Base-by-base conservation (phyloP, 352 stramenopile species). In the Pythium biforme region DNA sequence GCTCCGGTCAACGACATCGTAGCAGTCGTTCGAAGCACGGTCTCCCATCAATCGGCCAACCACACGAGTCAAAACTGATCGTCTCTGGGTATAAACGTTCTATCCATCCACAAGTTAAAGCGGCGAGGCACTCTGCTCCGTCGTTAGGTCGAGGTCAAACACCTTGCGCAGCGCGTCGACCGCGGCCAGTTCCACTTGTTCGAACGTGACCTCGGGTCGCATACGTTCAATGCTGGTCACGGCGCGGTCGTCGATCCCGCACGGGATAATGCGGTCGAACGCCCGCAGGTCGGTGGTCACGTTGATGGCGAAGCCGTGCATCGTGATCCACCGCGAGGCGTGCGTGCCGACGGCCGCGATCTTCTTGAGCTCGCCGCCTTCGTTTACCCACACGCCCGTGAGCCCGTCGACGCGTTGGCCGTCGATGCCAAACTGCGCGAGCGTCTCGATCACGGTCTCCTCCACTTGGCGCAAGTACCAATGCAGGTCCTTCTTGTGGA, bases 241-340 rank as follows among this genome's bases (percentile, higher is more conserved):
- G 17, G 79, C 79, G 26, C 82, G 83, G 33, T 96, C 87, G 49
- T 94, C 78, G 55, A 99, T 99, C 39, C 97, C 97, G 75, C 97
- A 99, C 20, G 97, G 97, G 46, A 98, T 79, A 65, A 99, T 99
- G 29, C 87, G 83, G 55, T 99, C 89, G 70, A 99, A 99, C 19
- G 79, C 83, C 8, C 59, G 43, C 49, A 99, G 69, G 73, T 99
- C 85, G 1, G 93, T 96, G 49, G 72, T 86, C 9, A 98, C 86
- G 83, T 99, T 99, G 41, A 99, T 76, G 8, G 97, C 93, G 72
- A 99, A 97, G 31, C 97, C 97, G 70, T 99, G 97, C 72, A 97
- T 98, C 10, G 97, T 99, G 55, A 99, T 96, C 97, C 97, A 99
- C 48, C 89, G 76, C 49, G 89, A 98, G 3, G 91, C 90, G 34